phyloP scores from a whole-genome alignment of 495 filamentous ascomycete genomes.

The Aspergillus conjunctus region DNA sequence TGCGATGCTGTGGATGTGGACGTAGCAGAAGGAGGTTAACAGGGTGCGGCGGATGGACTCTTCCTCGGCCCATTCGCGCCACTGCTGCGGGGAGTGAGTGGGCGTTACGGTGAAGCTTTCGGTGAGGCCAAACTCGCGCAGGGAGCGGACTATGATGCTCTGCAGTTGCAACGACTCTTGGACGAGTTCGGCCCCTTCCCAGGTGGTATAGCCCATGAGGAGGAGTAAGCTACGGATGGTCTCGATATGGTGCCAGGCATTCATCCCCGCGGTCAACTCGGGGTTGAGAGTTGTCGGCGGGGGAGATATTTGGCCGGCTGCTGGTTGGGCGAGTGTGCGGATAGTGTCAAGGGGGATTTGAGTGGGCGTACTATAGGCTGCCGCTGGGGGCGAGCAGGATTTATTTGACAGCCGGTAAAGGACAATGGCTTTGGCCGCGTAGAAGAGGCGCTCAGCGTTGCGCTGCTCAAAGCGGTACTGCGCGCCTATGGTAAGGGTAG shows the following conservation, averaged over 20 bases:
- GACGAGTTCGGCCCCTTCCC: constrained; percentile 41
- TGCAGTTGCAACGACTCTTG: constrained; percentile 43
- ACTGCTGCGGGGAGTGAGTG: constrained; percentile 32
- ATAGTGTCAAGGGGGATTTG: constrained; percentile 19
- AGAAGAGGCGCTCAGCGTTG: constrained; percentile 40
- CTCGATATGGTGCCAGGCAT: constrained; percentile 27
- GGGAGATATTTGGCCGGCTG: constrained; percentile 19
- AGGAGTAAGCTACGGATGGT: constrained; percentile 40
- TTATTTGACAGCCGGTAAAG: constrained; percentile 36
- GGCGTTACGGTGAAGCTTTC: constrained; percentile 27
- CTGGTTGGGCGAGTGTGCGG: constrained; percentile 14
- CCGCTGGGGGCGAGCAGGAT: constrained; percentile 22
- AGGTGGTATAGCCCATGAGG: constrained; percentile 44
- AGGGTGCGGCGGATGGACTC: constrained; percentile 42
- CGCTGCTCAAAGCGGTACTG: constrained; percentile 28
- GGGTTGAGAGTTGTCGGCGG: not conserved
- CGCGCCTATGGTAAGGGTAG: constrained; percentile 9
- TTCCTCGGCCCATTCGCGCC: constrained; percentile 45
- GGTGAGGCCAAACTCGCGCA: constrained; percentile 36
- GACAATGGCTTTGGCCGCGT: constrained; percentile 38
- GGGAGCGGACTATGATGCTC: constrained; percentile 35
- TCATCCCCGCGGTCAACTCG: constrained; percentile 7
- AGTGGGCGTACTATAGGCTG: constrained; percentile 7
- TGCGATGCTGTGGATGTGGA: constrained; percentile 43
- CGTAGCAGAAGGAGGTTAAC: constrained; percentile 44